A percentile compares a stretch with the other conserved stretches of the same genome.
Evolutionary conservation across 768 basidiomycete species (phyloP).

Genomic region (Rhodotorula graminis): DNA sequence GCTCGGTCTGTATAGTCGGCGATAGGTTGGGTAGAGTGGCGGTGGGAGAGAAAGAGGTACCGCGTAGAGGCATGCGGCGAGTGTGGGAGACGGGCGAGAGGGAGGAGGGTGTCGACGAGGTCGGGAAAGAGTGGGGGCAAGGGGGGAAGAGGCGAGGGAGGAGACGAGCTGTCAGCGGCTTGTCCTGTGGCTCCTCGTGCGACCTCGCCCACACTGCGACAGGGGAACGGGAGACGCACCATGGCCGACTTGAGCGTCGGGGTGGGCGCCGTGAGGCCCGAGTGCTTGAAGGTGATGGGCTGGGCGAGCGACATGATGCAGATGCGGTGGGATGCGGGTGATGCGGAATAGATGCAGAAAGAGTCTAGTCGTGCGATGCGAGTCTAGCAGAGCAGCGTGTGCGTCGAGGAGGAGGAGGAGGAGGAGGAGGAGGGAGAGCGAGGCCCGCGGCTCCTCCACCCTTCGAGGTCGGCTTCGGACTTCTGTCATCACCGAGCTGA

Average conservation of each 20-base stretch:
- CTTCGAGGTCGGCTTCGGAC: neutral
- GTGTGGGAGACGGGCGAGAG: no score
- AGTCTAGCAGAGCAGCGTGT: neutral
- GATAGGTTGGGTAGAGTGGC: no score
- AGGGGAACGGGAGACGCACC: neutral
- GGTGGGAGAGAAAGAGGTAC: no score
- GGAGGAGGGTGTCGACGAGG: no score
- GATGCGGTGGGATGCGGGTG: neutral
- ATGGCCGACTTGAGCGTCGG: slow-evolving; percentile 40
- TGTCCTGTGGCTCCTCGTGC: no score
- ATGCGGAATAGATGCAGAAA: neutral
- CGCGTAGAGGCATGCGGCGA: no score
- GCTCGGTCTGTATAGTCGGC: slow-evolving; percentile 45
- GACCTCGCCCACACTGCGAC: no score
- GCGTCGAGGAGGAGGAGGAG: neutral
- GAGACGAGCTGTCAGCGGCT: no score
- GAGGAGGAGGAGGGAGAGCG: neutral
- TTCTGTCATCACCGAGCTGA: neutral
- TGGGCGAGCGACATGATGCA: slow-evolving; percentile 19
- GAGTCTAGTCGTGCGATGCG: no score
- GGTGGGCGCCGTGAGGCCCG: slow-evolving; percentile 42
- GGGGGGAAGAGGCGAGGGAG: no score
- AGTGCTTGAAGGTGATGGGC: slow-evolving; percentile 42
- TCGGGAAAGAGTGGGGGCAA: no score
- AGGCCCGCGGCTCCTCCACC: no score